Conservation (phyloP, 2,329 filamentous ascomycete species). For the Amauroascus verrucosus region DNA sequence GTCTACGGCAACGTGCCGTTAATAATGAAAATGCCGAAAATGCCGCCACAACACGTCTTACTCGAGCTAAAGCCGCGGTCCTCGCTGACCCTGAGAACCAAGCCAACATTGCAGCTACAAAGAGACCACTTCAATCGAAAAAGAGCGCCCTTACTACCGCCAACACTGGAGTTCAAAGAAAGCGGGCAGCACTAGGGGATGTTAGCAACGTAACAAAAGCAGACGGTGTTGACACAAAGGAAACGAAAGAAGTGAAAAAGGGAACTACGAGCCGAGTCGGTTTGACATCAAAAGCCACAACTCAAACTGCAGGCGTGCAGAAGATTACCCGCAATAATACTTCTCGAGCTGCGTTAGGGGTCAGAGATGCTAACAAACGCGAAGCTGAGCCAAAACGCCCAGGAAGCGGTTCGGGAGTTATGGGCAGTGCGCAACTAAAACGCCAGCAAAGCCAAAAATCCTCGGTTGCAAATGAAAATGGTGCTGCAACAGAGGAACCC, state of each 20-base stretch:
- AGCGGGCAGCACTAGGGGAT: constrained; percentile 79
- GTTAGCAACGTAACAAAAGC: constrained; percentile 85
- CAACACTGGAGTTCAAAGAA: constrained; percentile 48
- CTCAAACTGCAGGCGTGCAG: constrained; percentile 70
- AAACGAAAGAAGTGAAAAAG: constrained; percentile 62
- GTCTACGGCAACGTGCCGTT: constrained; percentile 61
- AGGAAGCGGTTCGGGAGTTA: constrained; percentile 59
- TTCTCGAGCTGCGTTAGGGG: constrained; percentile 51
- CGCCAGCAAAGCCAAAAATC: constrained; percentile 45
- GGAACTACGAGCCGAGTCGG: constrained; percentile 50
- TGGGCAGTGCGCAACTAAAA: constrained; percentile 59
- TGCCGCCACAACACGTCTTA: constrained; percentile 65
- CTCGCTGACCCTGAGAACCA: constrained; percentile 37
- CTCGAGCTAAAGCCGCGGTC: constrained; percentile 81
- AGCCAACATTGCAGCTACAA: constrained; percentile 51
- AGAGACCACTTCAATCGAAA: constrained; percentile 60
- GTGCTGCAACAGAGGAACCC: constrained; percentile 54
- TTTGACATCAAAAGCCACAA: constrained; percentile 64
- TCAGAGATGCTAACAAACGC: constrained; percentile 56
- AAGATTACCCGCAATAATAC: constrained; percentile 55
- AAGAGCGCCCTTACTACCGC: constrained; percentile 46
- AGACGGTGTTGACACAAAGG: constrained; percentile 44
- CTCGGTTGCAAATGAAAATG: constrained; percentile 46
- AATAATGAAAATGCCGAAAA: constrained; percentile 97
- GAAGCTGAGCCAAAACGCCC: constrained; percentile 63